These are phyloP conservation scores for Saturnispora ahearnii DNA, from an alignment of 805 yeast species.

Conservation along the genomic window DNA sequence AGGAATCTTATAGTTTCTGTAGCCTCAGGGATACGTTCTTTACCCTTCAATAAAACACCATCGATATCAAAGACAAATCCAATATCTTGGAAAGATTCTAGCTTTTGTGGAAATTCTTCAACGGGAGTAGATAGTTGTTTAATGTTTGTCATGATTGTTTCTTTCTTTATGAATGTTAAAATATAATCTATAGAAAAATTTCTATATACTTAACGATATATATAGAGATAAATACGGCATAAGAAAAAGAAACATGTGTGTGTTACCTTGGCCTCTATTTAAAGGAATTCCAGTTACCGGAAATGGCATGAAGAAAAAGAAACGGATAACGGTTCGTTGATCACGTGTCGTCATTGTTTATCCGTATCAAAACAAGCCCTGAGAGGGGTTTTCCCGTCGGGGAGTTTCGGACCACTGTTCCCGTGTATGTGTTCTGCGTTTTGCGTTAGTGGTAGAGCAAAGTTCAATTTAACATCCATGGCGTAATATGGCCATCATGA, in stretches of 20 bases:
- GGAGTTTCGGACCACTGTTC: not conserved
- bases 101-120: conserved; percentile 8
- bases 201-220: too few relatives aligned
- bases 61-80: conserved; percentile 50
- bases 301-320: not conserved
- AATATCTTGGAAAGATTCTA: conserved; percentile 14
- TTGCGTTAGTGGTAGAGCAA: too few relatives aligned
- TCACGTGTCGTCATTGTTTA: not conserved
- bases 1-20: conserved; percentile 40
- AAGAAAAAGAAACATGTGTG: too few relatives aligned
- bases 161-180: not conserved
- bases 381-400: not conserved
- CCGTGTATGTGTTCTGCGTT: not conserved
- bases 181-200: not conserved
- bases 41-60: conserved; percentile 78
- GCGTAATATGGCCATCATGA: not conserved
- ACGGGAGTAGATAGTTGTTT: conserved; percentile 13
- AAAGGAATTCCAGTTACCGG: not conserved
- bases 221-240: too few relatives aligned
- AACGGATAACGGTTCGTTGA: not conserved
- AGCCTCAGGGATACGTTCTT: conserved; percentile 58
- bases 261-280: not conserved
- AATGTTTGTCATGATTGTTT: conserved; percentile 1
- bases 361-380: not conserved
- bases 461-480: not conserved